Percentiles rank a stretch among this genome's conserved stretches.
Conservation (phyloP, 331 rosid genomes). For the Pyracantha coccinea region DNA sequence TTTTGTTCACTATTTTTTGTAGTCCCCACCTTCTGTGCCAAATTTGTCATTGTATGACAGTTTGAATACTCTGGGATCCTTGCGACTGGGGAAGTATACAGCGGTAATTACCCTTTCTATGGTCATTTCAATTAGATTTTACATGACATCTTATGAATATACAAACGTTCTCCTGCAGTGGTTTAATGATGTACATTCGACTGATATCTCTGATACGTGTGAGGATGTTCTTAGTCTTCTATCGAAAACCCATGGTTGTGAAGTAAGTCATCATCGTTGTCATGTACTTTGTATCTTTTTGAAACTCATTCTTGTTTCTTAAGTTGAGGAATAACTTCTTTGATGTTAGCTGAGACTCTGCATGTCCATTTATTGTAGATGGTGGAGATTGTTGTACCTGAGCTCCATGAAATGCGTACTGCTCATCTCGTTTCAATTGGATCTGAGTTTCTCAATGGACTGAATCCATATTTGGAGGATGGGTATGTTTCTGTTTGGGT, state of each 20-base stretch:
- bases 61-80: conserved; percentile 51
- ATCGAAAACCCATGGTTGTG: conserved; percentile 60
- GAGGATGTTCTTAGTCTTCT: conserved; percentile 69
- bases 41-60: conserved; percentile 42
- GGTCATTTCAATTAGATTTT: conserved; percentile 9
- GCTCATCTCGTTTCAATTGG: conserved; percentile 90
- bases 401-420: conserved; percentile 69
- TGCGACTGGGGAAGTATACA: conserved; percentile 75
- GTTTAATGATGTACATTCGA: conserved; percentile 79
- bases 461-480: conserved; percentile 62
- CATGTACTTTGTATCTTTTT: conserved; percentile 1
- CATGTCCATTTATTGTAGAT: conserved; percentile 23
- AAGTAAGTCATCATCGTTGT: conserved; percentile 45
- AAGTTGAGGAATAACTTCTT: neutral
- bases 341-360: conserved; percentile 8
- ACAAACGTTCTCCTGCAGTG: conserved; percentile 46
- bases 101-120: conserved; percentile 35
- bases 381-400: conserved; percentile 77
- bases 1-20: neutral
- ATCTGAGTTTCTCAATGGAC: conserved; percentile 49
- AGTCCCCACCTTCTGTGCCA: conserved; percentile 86
- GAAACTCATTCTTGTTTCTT: neutral
- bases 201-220: conserved; percentile 70
- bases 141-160: conserved; percentile 13
- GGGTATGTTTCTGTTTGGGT: conserved; percentile 48